Evolutionary conservation across 164 flowering plant species (phyloP).

Genomic region (Tetracentron sinense): DNA sequence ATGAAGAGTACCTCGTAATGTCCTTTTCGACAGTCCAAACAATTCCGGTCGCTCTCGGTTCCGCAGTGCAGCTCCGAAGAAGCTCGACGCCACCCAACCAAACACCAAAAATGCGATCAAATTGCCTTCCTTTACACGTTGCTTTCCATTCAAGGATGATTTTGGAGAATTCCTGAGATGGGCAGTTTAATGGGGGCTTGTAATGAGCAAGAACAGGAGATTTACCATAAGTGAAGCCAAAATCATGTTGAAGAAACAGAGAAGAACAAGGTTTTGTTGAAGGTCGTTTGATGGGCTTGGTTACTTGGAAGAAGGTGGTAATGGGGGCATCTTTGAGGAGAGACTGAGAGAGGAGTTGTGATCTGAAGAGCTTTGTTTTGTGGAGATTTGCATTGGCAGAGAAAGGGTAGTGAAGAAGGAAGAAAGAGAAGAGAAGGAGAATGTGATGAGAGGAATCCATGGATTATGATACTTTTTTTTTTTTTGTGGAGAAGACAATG

Average conservation of each 20-base stretch:
- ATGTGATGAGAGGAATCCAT: slow-evolving; percentile 20
- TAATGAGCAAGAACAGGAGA: slow-evolving; percentile 46
- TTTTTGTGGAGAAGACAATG: not conserved
- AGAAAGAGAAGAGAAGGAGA: slow-evolving; percentile 17
- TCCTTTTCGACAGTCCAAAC: slow-evolving; percentile 66
- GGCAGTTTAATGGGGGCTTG: slow-evolving; percentile 42
- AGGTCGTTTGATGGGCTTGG: slow-evolving; percentile 39
- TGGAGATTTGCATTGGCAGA: slow-evolving; percentile 28
- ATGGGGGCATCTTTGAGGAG: slow-evolving; percentile 15
- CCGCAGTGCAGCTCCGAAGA: slow-evolving; percentile 71
- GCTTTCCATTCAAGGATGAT: slow-evolving; percentile 63
- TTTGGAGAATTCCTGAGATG: slow-evolving; percentile 28
- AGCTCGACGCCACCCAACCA: slow-evolving; percentile 75
- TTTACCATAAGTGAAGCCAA: slow-evolving; percentile 44
- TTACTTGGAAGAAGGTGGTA: slow-evolving; percentile 38
- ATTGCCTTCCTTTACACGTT: slow-evolving; percentile 50
- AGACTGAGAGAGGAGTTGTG: slow-evolving; percentile 9
- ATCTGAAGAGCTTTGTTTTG: slow-evolving; percentile 7
- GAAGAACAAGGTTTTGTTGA: slow-evolving; percentile 33
- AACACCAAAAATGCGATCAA: slow-evolving; percentile 65
- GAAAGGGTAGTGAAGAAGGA: slow-evolving; percentile 11
- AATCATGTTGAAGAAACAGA: slow-evolving; percentile 37
- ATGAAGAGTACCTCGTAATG: slow-evolving; percentile 49
- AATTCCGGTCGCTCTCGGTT: slow-evolving; percentile 52
- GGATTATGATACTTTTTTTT: not conserved